phyloP scores from a whole-genome alignment of 2,329 filamentous ascomycete genomes.

The Acrocalymma vagum region DNA sequence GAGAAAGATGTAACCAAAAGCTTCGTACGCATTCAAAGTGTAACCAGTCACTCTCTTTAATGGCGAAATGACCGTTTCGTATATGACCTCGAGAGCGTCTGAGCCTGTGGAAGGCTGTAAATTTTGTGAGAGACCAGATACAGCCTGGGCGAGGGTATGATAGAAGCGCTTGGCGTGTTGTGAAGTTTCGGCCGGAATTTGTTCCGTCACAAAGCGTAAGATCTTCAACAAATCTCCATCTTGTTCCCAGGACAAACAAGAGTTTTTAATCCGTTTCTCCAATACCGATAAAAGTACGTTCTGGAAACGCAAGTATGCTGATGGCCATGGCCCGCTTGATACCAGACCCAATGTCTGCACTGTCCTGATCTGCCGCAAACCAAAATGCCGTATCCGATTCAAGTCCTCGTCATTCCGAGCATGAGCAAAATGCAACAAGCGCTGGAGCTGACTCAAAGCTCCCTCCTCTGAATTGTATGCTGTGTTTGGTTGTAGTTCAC shows the following conservation, averaged over 20 bases:
- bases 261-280: constrained; percentile 27
- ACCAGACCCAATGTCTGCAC: constrained; percentile 28
- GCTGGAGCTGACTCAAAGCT: constrained; percentile 50
- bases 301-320: constrained; percentile 52
- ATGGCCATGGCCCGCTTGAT: constrained; percentile 47
- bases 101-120: constrained; percentile 5
- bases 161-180: constrained; percentile 42
- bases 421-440: constrained; percentile 55
- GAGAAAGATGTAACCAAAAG: constrained; percentile 54
- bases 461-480: constrained; percentile 50
- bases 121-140: constrained; percentile 19
- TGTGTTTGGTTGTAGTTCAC: constrained; percentile 7
- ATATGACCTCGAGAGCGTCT: constrained; percentile 20
- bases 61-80: constrained; percentile 36
- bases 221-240: constrained; percentile 23
- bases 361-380: constrained; percentile 46
- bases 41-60: constrained; percentile 43
- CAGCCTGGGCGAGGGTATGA: constrained; percentile 35
- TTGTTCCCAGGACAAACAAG: constrained; percentile 17
- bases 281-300: constrained; percentile 47
- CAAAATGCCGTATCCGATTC: constrained; percentile 50
- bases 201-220: constrained; percentile 39
- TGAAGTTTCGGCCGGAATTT: constrained; percentile 44
- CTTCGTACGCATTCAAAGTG: constrained; percentile 47
- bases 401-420: constrained; percentile 49